A percentile compares a stretch with the other conserved stretches of the same genome.
phyloP scores from a whole-genome alignment of 192 early-diverging fungal species.

The Kappamyces sp. region DNA sequence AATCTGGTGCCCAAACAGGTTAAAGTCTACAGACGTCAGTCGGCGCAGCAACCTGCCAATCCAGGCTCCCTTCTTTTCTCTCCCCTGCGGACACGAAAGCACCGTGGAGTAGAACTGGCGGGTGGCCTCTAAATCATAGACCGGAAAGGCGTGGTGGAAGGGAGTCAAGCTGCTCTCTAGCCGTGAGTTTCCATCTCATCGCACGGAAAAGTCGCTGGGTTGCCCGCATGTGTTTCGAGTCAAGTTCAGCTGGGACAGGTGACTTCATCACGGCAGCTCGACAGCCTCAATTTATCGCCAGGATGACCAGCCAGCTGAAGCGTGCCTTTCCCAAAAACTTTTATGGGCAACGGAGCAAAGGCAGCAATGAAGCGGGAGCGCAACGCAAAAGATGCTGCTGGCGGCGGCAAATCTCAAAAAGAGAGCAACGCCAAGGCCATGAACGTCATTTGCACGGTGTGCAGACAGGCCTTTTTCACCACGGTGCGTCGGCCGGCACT shows the following conservation, averaged over 20 bases:
- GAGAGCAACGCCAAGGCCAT: neutral
- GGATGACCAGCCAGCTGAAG: neutral
- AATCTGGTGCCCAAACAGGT: constrained; percentile 34
- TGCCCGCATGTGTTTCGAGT: no score
- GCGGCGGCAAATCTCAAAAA: constrained; percentile 4
- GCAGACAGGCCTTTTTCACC: constrained; percentile 6
- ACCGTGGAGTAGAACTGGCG: constrained; percentile 22
- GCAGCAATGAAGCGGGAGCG: constrained; percentile 9
- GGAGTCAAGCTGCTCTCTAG: constrained; percentile 12
- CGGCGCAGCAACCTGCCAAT: neutral
- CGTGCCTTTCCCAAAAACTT: neutral
- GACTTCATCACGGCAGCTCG: no score
- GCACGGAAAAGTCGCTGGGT: no score
- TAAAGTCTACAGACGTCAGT: constrained; percentile 15
- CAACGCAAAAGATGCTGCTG: constrained; percentile 7
- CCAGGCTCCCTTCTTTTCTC: constrained; percentile 22
- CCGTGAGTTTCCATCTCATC: no score
- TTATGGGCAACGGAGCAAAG: constrained; percentile 14
- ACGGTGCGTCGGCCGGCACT: constrained; percentile 6
- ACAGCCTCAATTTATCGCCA: no score
- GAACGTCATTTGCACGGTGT: constrained; percentile 11
- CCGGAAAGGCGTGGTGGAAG: constrained; percentile 32
- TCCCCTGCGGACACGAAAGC: constrained; percentile 26
- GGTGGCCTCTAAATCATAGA: constrained; percentile 18
- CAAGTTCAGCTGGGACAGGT: no score